phyloP scores from a whole-genome alignment of 2,329 filamentous ascomycete genomes.

The Aspergillus neotritici region DNA sequence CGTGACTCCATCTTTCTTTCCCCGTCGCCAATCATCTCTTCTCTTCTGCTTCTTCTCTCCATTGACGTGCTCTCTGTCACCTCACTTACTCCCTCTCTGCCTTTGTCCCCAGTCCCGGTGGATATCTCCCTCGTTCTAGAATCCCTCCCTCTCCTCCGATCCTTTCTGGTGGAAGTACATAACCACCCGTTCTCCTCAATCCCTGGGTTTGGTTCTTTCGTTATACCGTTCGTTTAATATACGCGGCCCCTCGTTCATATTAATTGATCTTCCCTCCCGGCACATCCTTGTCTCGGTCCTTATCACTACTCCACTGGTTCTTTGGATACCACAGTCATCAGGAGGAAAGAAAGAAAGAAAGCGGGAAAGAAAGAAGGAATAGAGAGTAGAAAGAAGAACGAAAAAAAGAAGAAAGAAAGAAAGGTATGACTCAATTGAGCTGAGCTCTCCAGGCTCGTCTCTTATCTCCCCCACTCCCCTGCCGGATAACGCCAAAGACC shows the following conservation, averaged over 20 bases:
- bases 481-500: slow-evolving; percentile 11
- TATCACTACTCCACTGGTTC: slow-evolving; percentile 1
- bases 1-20: neutral
- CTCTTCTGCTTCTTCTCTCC: neutral
- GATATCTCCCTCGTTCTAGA: slow-evolving; percentile 2
- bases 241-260: neutral
- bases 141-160: neutral
- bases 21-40: neutral
- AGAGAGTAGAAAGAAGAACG: slow-evolving; percentile 1
- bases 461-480: slow-evolving; percentile 24
- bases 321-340: neutral
- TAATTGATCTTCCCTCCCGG: neutral
- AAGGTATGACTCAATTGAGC: slow-evolving; percentile 6
- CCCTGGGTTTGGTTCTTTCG: neutral
- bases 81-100: too few species aligned
- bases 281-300: slow-evolving; percentile 6
- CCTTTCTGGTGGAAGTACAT: slow-evolving; percentile 1
- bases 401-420: slow-evolving; percentile 1
- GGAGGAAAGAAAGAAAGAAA: neutral
- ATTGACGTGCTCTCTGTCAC: slow-evolving; percentile 6
- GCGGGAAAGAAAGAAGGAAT: neutral
- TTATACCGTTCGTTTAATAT: neutral
- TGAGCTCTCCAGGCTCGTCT: slow-evolving; percentile 3
- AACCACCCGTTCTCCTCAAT: neutral
- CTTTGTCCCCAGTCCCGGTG: neutral